Conservation (phyloP, 345 rosid genomes). For the Hibiscus mutabilis region DNA sequence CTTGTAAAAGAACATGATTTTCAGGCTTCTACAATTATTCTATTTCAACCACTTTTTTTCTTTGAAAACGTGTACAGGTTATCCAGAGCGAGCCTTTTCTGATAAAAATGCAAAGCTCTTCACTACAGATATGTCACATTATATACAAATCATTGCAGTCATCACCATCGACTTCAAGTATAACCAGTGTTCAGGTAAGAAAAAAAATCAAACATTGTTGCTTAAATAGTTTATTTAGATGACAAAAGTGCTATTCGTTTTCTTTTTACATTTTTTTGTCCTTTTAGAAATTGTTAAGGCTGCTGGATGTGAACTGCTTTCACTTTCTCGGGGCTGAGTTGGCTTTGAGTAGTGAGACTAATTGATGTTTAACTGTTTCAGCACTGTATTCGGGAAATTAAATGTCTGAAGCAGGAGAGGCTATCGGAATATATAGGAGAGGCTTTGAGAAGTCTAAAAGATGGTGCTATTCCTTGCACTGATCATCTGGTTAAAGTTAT, state of each 20-base stretch:
- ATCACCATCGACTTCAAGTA: constrained; percentile 36
- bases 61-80: constrained; percentile 34
- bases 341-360: constrained; percentile 16
- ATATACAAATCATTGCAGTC: constrained; percentile 42
- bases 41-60: neutral
- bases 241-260: neutral
- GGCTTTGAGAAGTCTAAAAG: constrained; percentile 41
- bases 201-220: neutral
- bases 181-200: constrained; percentile 54
- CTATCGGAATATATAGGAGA: constrained; percentile 39
- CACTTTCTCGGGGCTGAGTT: constrained; percentile 5
- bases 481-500: constrained; percentile 43
- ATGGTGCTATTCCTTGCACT: constrained; percentile 38
- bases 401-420: constrained; percentile 41
- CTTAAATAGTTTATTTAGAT: neutral
- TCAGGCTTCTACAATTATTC: neutral
- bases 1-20: neutral
- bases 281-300: constrained; percentile 2
- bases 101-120: constrained; percentile 47
- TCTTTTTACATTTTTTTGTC: constrained; percentile 3
- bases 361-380: constrained; percentile 30
- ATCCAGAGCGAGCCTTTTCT: constrained; percentile 44
- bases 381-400: constrained; percentile 61
- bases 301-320: constrained; percentile 7
- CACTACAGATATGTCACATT: constrained; percentile 54